phyloP scores from a whole-genome alignment of 225 moss, liverwort and hornwort species.

The Climacium dendroides region DNA sequence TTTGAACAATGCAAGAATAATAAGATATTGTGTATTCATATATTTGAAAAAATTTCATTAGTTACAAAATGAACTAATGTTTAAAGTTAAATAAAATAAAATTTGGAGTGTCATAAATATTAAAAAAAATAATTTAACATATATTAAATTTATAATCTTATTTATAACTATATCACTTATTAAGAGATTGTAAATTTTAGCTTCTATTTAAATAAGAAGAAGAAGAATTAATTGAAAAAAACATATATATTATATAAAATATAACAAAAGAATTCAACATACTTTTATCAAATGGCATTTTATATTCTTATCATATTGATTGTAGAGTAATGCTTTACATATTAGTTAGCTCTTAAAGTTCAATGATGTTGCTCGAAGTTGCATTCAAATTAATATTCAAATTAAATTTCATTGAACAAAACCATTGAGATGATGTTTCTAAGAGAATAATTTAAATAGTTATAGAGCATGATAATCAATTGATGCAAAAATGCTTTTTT shows the following conservation, averaged over 20 bases:
- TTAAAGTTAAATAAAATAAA: too few relatives aligned
- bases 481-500: neutral
- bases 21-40: neutral
- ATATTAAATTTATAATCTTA: fast-evolving
- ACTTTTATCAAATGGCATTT: neutral
- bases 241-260: neutral
- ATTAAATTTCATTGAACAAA: neutral
- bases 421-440: neutral
- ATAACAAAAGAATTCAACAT: too few relatives aligned
- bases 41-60: neutral
- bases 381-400: neutral
- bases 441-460: neutral
- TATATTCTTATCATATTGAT: too few relatives aligned
- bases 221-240: fast-evolving
- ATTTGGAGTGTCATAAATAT: neutral
- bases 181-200: fast-evolving
- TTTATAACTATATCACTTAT: neutral
- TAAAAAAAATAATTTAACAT: too few relatives aligned
- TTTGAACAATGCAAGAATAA: neutral
- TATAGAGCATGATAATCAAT: neutral
- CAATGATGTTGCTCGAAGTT: neutral
- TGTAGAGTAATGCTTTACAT: neutral
- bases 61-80: neutral
- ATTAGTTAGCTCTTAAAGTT: too few relatives aligned
- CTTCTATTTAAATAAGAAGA: neutral